These are phyloP conservation scores for Phytophthora idaei DNA, from an alignment of 352 stramenopile species.

Conservation along the genomic window DNA sequence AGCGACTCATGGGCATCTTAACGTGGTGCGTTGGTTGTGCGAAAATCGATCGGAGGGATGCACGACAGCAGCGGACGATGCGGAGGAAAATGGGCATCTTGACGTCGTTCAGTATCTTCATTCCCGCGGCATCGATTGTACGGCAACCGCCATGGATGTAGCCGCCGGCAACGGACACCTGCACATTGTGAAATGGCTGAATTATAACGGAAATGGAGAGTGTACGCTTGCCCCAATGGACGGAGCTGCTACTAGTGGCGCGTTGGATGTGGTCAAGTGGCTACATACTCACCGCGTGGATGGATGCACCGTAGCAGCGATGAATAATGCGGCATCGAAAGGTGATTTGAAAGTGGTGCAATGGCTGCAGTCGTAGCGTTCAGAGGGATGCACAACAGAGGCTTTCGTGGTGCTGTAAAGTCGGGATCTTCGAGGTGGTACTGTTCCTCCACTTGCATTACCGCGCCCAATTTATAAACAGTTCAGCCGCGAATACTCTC, in stretches of 20 bases:
- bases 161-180: too few species aligned
- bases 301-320: not conserved
- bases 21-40: slow-evolving; percentile 12
- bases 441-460: not conserved
- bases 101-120: slow-evolving; percentile 20
- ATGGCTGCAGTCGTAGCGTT: not conserved
- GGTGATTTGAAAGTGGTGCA: not conserved
- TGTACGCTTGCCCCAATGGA: too few species aligned
- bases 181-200: too few species aligned
- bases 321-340: not conserved
- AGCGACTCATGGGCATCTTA: slow-evolving; percentile 14
- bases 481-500: not conserved
- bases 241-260: too few species aligned
- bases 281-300: not conserved
- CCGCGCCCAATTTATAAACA: not conserved
- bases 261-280: too few species aligned
- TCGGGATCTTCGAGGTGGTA: not conserved
- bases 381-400: not conserved
- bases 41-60: slow-evolving; percentile 17
- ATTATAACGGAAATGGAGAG: too few species aligned
- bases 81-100: slow-evolving; percentile 4
- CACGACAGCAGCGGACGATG: slow-evolving; percentile 15
- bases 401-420: not conserved
- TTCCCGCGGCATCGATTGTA: too few species aligned
- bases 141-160: too few species aligned